Base-by-base conservation (phyloP, 2,329 filamentous ascomycete genomes). In the Claviceps cyperi region DNA sequence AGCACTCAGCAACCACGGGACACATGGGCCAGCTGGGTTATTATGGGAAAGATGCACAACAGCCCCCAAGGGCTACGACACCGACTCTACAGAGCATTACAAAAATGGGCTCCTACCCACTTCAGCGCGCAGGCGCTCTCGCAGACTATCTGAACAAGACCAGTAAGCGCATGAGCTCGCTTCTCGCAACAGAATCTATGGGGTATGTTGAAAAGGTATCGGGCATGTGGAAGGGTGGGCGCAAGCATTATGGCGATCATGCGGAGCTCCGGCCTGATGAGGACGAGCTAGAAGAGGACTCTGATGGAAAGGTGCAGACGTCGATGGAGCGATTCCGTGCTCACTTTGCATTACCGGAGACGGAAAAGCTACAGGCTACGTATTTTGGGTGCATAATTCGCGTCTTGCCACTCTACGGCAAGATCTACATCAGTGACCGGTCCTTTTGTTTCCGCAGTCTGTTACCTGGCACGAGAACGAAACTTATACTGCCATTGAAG, bases 171-270 rank as follows among this genome's bases (percentile, higher is more conserved):
- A 86, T 97, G 81, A 87, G 86, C 53, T 86, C 74, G 28, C 69
- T 94, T 8, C 69, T 97, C 44, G 86, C 91, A 6, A 87, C 84
- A 0, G 90, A 96, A 64, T 94, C 91, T 0, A 94, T 95, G 82
- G 89, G 88, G 1, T 97, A 97, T 62, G 84, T 95, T 35, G 90
- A 94, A 61, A 97, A 96, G 65, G 90, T 97, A 0, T 94, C 91
- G 0, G 91, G 89, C 38, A 97, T 97, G 86, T 92, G 92, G 81
- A 86, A 89, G 57, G 92, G 92, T 36, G 87, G 87, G 13, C 83
- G 84, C 58, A 89, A 84, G 59, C 91, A 97, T 65, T 98, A 97
- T 59, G 81, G 84, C 47, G 84, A 78, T 43, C 73, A 73, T 2
- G 64, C 69, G 43, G 74, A 69, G 21, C 66, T 76, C 41, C 69